Evolutionary conservation across 148 eudicot species (phyloP).

Genomic region (Rhododendron mucronatum): DNA sequence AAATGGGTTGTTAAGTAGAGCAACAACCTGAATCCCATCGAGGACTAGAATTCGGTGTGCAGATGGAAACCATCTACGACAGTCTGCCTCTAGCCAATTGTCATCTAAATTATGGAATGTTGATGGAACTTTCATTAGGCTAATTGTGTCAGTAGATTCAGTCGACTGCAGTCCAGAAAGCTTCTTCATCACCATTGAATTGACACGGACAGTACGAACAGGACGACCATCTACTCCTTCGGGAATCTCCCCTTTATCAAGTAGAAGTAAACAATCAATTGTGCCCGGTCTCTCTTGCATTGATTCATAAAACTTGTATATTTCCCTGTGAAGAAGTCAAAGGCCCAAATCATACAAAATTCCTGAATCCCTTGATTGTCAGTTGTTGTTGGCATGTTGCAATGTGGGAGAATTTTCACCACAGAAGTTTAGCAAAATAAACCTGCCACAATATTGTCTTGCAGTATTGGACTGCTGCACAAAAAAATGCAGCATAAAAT

Average conservation of each 20-base stretch:
- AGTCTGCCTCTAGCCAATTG: slow-evolving; percentile 30
- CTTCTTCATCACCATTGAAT: slow-evolving; percentile 68
- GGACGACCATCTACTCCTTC: slow-evolving; percentile 40
- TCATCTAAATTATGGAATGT: slow-evolving; percentile 46
- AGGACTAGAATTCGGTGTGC: slow-evolving; percentile 75
- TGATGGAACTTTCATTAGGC: slow-evolving; percentile 67
- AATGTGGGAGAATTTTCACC: not conserved
- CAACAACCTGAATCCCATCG: slow-evolving; percentile 84
- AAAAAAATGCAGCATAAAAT: not conserved
- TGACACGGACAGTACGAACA: slow-evolving; percentile 48
- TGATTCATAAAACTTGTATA: slow-evolving; percentile 44
- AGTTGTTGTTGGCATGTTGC: too few relatives aligned
- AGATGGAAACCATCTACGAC: slow-evolving; percentile 44
- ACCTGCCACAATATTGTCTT: not conserved
- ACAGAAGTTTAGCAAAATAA: not conserved
- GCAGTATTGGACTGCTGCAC: not conserved
- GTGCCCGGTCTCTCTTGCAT: slow-evolving; percentile 19
- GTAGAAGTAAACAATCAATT: slow-evolving; percentile 66
- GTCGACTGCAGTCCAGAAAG: slow-evolving; percentile 80
- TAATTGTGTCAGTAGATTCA: slow-evolving; percentile 72
- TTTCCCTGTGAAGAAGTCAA: slow-evolving; percentile 50
- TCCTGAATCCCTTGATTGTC: not conserved
- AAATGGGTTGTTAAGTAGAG: not conserved
- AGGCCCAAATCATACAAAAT: not conserved
- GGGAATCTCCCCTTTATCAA: slow-evolving; percentile 51